These are phyloP conservation scores for Mycosarcoma maydis DNA, from an alignment of 1,284 basidiomycete species.

Conservation along the genomic window DNA sequence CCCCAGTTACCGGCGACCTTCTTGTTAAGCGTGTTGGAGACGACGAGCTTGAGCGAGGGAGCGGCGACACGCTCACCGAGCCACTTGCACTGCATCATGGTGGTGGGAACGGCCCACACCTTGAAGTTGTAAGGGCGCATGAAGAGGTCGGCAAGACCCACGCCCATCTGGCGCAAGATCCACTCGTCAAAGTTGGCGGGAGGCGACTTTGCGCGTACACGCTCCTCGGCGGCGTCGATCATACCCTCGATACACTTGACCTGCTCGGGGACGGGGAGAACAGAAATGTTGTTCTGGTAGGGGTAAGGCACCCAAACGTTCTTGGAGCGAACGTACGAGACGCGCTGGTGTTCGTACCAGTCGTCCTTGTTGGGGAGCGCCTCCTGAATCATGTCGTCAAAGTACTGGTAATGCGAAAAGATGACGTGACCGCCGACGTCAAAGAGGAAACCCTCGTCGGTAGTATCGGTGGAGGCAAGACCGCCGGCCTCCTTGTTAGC, in stretches of 20 bases:
- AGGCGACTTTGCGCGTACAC: constrained; percentile 65
- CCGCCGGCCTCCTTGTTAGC: constrained; percentile 69
- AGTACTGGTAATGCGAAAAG: constrained; percentile 72
- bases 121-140: constrained; percentile 73
- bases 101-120: constrained; percentile 71
- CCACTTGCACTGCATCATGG: constrained; percentile 72
- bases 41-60: constrained; percentile 70
- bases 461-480: constrained; percentile 71
- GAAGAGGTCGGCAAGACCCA: constrained; percentile 71
- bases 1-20: constrained; percentile 71
- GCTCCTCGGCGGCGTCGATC: constrained; percentile 68
- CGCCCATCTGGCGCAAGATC: constrained; percentile 71
- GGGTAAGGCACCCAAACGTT: constrained; percentile 70
- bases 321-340: constrained; percentile 71
- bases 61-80: constrained; percentile 72
- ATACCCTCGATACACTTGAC: constrained; percentile 71
- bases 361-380: constrained; percentile 69
- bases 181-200: constrained; percentile 70
- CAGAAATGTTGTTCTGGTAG: constrained; percentile 71
- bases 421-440: constrained; percentile 72
- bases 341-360: constrained; percentile 71
- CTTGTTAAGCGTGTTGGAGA: constrained; percentile 71
- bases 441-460: constrained; percentile 71
- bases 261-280: constrained; percentile 70
- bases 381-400: constrained; percentile 70